Base-by-base conservation (phyloP, 768 basidiomycete genomes). In the Mycena capillaripes region DNA sequence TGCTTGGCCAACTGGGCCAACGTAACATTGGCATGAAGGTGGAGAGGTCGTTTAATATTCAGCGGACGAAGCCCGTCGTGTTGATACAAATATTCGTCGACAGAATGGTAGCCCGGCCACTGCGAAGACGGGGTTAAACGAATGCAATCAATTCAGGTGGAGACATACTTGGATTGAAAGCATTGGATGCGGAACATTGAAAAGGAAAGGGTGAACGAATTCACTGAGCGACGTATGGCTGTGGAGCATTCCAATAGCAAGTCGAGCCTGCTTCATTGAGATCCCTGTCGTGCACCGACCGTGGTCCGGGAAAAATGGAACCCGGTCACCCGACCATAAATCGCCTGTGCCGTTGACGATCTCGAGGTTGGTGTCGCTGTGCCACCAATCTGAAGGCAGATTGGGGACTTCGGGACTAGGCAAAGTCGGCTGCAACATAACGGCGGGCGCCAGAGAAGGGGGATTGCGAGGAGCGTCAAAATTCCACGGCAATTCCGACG, bases 311-410 rank as follows among this genome's bases (percentile, higher is more conserved):
- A 48, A 34, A 48, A 70, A 70, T 2, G 57, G 46, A 30, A 70
- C 52, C 14, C 29, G 3, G 32, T 65, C 62, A 12, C 69, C 69
- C 0, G 62, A 48, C 63, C 62, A 65, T 8, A 70, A 3, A 12
- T 59, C 36, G 4, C 57, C 56, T 8, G 63, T 58, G 3, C 62
- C 62, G 27, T 57, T 57, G 27, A 70, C 48, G 23, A 44, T 52
- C 12, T 10, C 27, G 44, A 65, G 7, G 25, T 63, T 50, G 46
- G 46, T 25, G 29, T 58, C 57, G 8, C 1, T 11, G 63, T 70
- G 69, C 69, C 69, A 70, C 69, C 69, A 70, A 36, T 70, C 69
- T 1, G 56, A 57, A 17, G 69, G 56, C 2, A 64, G 25, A 23
- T 14, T 42, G 1, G 62, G 38, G 19, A 11, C n/a, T 27, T 69